Base-by-base conservation (phyloP, 1,139 yeast genomes). In the Geotrichum klebahnii region DNA sequence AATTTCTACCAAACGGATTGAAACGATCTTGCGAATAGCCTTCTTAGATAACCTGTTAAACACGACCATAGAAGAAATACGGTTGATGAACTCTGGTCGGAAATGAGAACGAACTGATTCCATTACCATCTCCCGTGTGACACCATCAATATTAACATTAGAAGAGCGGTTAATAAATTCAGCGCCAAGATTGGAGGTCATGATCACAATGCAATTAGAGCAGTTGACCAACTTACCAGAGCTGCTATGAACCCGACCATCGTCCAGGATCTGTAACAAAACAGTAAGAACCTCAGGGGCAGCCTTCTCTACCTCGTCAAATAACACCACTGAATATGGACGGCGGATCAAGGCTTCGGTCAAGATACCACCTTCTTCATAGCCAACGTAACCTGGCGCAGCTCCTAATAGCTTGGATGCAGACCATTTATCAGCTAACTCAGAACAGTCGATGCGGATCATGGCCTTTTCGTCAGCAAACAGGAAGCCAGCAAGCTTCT, bases 111-210 rank as follows among this genome's bases (percentile, higher is more conserved):
- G 79, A 14, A 92, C 95, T 0, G 92, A 77, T 39, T 74, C 77
- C 94, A 90, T 46, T 9, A 46, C 45, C 19, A 46, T 26, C 6
- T 39, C 28, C 33, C 39, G 39, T 2, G 50, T 39, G n/a, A 19
- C 35, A 14, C 12, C 6, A n/a, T 46, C 50, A 33, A 40, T 26
- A 82, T 57, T 78, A 73, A 43, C 82, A 86, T 62, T 78, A 82
- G 16, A 95, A 83, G 40, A 76, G 75, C 3, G 75, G 64, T 80
- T 82, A 67, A 92, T 84, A 64, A 73, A 88, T 66, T 88, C 88
- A 9, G 98, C 97, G 58, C 98, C 98, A 65, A 92, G 78, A 68
- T 92, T 92, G 20, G 97, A 90, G 1, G 98, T 92, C 96, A 92
- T 87, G 57, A 92, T 90, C 58, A 92, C 79, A 58, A 92, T 88